Percentiles rank a stretch among this genome's conserved stretches.
Evolutionary conservation across 139 green algal genomes (phyloP).

Genomic region (Chlamydomonas eustigma): DNA sequence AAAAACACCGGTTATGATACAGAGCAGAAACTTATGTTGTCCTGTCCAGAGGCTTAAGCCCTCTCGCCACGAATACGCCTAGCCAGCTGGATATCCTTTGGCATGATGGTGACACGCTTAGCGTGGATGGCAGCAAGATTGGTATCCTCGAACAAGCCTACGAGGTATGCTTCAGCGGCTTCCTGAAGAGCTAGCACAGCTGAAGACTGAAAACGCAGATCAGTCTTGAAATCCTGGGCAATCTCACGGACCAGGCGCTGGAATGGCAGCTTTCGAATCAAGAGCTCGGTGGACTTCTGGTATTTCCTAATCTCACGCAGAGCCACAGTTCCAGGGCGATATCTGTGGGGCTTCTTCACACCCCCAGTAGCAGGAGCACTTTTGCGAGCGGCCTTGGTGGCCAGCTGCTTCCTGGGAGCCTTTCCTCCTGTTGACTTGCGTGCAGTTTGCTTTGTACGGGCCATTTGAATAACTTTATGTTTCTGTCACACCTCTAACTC

Average conservation of each 20-base stretch:
- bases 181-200: constrained; percentile 91
- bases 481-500: no score
- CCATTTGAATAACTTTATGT: constrained; percentile 74
- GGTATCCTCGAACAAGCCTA: constrained; percentile 93
- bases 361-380: neutral
- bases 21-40: neutral
- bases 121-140: constrained; percentile 89
- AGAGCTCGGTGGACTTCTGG: constrained; percentile 16
- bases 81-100: constrained; percentile 21
- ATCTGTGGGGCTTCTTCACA: constrained; percentile 48
- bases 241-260: constrained; percentile 14
- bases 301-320: constrained; percentile 77
- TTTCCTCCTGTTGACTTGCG: constrained; percentile 94
- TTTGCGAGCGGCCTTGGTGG: constrained; percentile 60
- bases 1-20: neutral
- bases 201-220: constrained; percentile 74
- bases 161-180: constrained; percentile 91
- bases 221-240: constrained; percentile 13
- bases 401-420: constrained; percentile 92
- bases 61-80: constrained; percentile 12
- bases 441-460: constrained; percentile 97
- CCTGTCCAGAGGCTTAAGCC: neutral
- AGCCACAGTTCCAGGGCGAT: constrained; percentile 60
- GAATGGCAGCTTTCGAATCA: constrained; percentile 13
- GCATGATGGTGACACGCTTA: constrained; percentile 93